Evolutionary conservation across 169 alveolate species (phyloP).

Genomic region (Ichthyophthirius multifiliis): DNA sequence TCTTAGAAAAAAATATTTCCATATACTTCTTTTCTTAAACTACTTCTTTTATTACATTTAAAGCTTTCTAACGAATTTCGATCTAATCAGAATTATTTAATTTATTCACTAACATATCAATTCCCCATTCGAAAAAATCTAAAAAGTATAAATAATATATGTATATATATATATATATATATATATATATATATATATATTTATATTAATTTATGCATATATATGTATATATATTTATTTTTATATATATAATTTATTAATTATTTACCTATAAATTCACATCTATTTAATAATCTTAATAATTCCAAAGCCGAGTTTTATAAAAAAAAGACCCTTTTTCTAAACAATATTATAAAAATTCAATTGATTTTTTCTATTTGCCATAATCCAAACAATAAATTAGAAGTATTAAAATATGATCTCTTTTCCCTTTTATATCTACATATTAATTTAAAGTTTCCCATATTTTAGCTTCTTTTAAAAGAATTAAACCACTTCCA

Average conservation of each 20-base stretch:
- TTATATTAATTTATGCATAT: too few species aligned
- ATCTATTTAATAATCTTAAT: constrained; percentile 34
- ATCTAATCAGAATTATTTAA: not conserved
- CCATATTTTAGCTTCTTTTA: constrained; percentile 22
- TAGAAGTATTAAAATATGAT: constrained; percentile 20
- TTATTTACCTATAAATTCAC: constrained; percentile 28
- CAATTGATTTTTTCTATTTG: constrained; percentile 13
- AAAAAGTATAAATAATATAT: not conserved
- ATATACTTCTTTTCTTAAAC: constrained; percentile 10
- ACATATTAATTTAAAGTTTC: constrained; percentile 3
- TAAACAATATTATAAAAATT: constrained; percentile 11
- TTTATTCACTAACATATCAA: constrained; percentile 8
- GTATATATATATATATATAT: too few species aligned
- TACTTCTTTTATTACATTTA: constrained; percentile 29
- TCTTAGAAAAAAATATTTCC: constrained; percentile 15
- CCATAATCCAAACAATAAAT: constrained; percentile 37
- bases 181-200: too few species aligned
- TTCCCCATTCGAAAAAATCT: constrained; percentile 35
- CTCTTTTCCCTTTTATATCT: constrained; percentile 21
- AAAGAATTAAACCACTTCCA: constrained; percentile 23
- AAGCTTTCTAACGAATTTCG: constrained; percentile 13
- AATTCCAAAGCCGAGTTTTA: constrained; percentile 21
- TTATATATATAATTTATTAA: too few species aligned
- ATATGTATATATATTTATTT: too few species aligned
- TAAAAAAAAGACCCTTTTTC: constrained; percentile 20